Percentiles rank a stretch among this genome's conserved stretches.
Conservation (phyloP, 176 grass and related monocot species). For the Saccharum officinarum region DNA sequence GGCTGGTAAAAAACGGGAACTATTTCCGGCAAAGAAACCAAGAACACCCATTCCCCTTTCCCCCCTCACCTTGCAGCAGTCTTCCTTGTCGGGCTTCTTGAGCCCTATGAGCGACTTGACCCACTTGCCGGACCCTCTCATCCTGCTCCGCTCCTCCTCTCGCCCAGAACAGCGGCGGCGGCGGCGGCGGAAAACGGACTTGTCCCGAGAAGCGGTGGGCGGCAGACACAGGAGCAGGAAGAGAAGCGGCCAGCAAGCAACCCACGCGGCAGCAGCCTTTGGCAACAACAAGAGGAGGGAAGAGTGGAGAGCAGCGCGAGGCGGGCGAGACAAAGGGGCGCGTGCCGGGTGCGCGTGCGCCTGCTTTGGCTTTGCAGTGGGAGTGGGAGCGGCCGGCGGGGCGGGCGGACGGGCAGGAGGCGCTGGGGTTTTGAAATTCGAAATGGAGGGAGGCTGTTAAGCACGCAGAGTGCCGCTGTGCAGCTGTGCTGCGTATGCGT, state of each 20-base stretch:
- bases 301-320: not conserved
- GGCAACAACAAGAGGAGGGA: slow-evolving; percentile 21
- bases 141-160: not conserved
- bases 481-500: not conserved
- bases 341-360: slow-evolving; percentile 24
- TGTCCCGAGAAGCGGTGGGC: not conserved
- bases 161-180: slow-evolving; percentile 16
- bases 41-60: not conserved
- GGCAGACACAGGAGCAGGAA: not conserved
- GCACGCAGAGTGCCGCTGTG: not conserved
- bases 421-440: slow-evolving; percentile 78
- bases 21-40: not conserved
- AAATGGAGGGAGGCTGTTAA: slow-evolving; percentile 56
- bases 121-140: slow-evolving; percentile 89
- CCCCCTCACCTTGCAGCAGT: slow-evolving; percentile 56
- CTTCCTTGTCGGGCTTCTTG: slow-evolving; percentile 76
- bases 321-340: not conserved
- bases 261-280: not conserved
- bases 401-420: slow-evolving; percentile 13
- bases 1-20: not conserved
- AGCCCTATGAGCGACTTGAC: slow-evolving; percentile 82
- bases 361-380: slow-evolving; percentile 22
- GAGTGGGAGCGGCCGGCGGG: too few relatives aligned
- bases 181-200: not conserved
- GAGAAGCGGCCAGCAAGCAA: not conserved